These are phyloP conservation scores for Aegilops speltoides DNA, from an alignment of 176 grass and related monocot species.

Conservation along the genomic window DNA sequence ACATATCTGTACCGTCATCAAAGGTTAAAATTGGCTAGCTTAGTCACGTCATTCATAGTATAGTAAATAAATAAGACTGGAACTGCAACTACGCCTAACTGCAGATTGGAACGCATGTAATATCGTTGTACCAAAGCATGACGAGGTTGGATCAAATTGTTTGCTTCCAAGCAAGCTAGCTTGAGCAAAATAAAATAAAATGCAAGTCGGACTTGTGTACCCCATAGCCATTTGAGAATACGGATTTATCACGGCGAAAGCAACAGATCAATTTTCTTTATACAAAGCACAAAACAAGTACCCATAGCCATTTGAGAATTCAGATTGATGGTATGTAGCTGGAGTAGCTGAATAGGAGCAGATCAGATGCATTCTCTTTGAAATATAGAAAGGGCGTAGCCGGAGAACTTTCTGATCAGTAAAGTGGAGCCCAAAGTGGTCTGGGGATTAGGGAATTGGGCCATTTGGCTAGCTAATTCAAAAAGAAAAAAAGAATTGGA, in stretches of 20 bases:
- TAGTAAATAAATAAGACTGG: not conserved
- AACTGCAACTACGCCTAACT: not conserved
- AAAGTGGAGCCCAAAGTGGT: not conserved
- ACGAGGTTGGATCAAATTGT: not conserved
- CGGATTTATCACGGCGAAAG: too few species aligned
- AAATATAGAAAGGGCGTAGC: not conserved
- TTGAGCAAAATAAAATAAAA: not conserved
- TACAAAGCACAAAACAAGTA: not conserved
- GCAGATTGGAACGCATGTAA: not conserved
- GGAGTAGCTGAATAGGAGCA: not conserved
- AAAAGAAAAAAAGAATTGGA: not conserved
- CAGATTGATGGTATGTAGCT: not conserved
- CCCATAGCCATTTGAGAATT: not conserved
- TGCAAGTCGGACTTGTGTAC: not conserved
- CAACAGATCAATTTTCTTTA: not conserved
- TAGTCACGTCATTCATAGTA: not conserved
- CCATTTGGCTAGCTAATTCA: not conserved
- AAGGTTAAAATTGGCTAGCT: not conserved
- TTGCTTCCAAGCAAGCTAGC: not conserved
- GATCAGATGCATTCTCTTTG: not conserved
- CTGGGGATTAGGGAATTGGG: not conserved
- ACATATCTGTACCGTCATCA: conserved; percentile 55
- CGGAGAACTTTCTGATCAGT: not conserved
- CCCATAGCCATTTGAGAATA: too few species aligned
- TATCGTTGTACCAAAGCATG: not conserved